Evolutionary conservation across 306 rosid species (phyloP).

Genomic region (Cucurbita pepo): DNA sequence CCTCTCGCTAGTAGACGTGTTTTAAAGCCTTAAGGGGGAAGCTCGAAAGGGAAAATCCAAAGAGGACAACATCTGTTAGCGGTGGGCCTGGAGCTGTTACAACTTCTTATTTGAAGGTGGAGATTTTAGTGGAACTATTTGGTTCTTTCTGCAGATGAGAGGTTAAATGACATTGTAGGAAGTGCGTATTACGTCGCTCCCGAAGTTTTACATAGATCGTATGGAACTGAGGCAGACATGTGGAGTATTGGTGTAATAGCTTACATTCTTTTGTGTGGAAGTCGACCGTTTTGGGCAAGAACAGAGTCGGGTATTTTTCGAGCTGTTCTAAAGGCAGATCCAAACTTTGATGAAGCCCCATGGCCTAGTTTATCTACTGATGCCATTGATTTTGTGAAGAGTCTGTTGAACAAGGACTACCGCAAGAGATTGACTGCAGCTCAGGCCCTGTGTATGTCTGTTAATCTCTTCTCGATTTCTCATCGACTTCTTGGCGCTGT

Average conservation of each 20-base stretch:
- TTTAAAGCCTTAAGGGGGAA: too few relatives aligned
- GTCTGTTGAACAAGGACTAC: slow-evolving; percentile 63
- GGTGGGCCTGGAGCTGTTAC: too few relatives aligned
- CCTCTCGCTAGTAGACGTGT: too few relatives aligned
- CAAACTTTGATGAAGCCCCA: slow-evolving; percentile 71
- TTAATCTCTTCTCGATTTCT: neutral
- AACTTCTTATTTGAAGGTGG: neutral
- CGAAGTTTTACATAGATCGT: slow-evolving; percentile 79
- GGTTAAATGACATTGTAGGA: slow-evolving; percentile 75
- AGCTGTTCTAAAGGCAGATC: slow-evolving; percentile 72
- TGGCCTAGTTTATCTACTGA: slow-evolving; percentile 73
- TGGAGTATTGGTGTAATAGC: slow-evolving; percentile 92
- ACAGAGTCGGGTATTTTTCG: slow-evolving; percentile 77
- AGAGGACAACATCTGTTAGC: too few relatives aligned
- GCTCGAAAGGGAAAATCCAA: too few relatives aligned
- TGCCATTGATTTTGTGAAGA: slow-evolving; percentile 69
- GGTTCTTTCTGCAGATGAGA: slow-evolving; percentile 42
- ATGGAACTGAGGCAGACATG: slow-evolving; percentile 77
- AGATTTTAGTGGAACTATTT: neutral
- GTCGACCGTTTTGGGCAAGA: slow-evolving; percentile 80
- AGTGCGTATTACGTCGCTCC: slow-evolving; percentile 88
- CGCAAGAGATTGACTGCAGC: slow-evolving; percentile 75
- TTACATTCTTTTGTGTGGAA: slow-evolving; percentile 76
- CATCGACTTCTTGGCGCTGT: neutral
- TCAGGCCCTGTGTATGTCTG: slow-evolving; percentile 56